phyloP scores from a whole-genome alignment of 148 eudicot genomes.

The Fallopia convolvulus region DNA sequence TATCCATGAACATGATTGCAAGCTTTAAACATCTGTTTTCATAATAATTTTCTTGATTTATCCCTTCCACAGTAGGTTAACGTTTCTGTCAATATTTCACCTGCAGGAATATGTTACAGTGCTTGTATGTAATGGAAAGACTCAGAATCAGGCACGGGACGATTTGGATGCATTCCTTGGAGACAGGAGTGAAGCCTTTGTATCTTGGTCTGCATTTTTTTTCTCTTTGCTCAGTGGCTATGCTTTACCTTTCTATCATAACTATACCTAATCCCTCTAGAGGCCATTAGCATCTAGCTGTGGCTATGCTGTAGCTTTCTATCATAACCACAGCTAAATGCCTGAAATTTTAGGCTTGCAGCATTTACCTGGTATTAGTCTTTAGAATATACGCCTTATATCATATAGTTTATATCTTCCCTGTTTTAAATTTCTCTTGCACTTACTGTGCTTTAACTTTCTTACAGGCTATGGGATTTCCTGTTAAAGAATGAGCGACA shows the following conservation, averaged over 20 bases:
- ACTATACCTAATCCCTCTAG: not conserved
- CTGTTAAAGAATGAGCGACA: conserved; percentile 21
- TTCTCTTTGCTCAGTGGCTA: not conserved
- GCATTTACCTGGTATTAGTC: not conserved
- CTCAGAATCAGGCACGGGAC: conserved; percentile 39
- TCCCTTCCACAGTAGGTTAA: not conserved
- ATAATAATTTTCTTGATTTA: not conserved
- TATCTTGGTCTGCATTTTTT: conserved; percentile 35
- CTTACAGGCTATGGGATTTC: conserved; percentile 36
- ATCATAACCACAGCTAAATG: not conserved
- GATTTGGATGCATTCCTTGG: conserved; percentile 48
- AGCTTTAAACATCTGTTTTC: no score
- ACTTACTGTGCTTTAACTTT: not conserved
- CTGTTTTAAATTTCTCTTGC: not conserved
- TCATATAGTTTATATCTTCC: not conserved
- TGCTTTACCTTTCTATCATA: not conserved
- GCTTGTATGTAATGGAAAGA: conserved; percentile 39
- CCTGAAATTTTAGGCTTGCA: not conserved
- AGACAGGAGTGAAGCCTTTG: conserved; percentile 31
- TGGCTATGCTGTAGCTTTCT: not conserved
- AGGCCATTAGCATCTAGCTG: not conserved
- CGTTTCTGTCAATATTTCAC: not conserved
- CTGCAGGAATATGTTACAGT: conserved; percentile 46
- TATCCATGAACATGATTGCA: no score
- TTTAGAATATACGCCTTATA: not conserved